phyloP scores from a whole-genome alignment of 352 stramenopile species.

The Phytophthora kernoviae region DNA sequence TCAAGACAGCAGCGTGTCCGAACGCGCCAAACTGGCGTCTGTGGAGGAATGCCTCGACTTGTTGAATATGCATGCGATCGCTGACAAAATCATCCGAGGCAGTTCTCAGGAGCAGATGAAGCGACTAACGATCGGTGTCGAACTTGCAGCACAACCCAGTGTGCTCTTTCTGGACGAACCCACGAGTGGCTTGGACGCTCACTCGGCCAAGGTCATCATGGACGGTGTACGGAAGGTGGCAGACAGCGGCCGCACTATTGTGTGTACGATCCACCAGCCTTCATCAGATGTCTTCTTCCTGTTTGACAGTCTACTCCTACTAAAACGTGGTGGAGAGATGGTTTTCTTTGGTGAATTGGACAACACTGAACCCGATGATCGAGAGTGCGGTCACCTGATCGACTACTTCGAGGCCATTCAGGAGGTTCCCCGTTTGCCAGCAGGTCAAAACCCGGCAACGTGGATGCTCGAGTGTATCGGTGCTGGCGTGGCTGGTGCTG shows the following conservation, averaged over 20 bases:
- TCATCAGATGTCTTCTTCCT: slow-evolving; percentile 32
- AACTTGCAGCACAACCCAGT: slow-evolving; percentile 83
- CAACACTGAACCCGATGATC: slow-evolving; percentile 10
- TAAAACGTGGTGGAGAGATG: slow-evolving; percentile 64
- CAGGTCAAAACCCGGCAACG: slow-evolving; percentile 54
- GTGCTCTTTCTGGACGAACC: slow-evolving; percentile 90
- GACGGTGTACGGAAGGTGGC: slow-evolving; percentile 83
- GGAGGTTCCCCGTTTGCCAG: slow-evolving; percentile 24
- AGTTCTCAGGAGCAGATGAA: slow-evolving; percentile 59
- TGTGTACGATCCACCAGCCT: slow-evolving; percentile 57
- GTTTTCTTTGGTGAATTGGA: slow-evolving; percentile 59
- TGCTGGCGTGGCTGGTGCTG: slow-evolving; percentile 25
- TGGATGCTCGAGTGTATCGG: slow-evolving; percentile 78
- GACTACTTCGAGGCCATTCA: slow-evolving; percentile 48
- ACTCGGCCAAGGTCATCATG: slow-evolving; percentile 68
- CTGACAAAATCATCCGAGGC: slow-evolving; percentile 44
- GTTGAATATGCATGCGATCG: slow-evolving; percentile 33
- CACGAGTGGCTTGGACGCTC: slow-evolving; percentile 86
- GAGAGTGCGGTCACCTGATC: slow-evolving; percentile 30
- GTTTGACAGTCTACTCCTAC: slow-evolving; percentile 84
- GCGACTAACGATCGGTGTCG: slow-evolving; percentile 83
- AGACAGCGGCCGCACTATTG: slow-evolving; percentile 57
- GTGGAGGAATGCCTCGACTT: slow-evolving; percentile 45
- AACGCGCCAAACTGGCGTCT: slow-evolving; percentile 26
- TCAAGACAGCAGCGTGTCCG: slow-evolving; percentile 35